These are phyloP conservation scores for Rubroboletus satanas DNA, from an alignment of 768 basidiomycete genomes.

Conservation along the genomic window DNA sequence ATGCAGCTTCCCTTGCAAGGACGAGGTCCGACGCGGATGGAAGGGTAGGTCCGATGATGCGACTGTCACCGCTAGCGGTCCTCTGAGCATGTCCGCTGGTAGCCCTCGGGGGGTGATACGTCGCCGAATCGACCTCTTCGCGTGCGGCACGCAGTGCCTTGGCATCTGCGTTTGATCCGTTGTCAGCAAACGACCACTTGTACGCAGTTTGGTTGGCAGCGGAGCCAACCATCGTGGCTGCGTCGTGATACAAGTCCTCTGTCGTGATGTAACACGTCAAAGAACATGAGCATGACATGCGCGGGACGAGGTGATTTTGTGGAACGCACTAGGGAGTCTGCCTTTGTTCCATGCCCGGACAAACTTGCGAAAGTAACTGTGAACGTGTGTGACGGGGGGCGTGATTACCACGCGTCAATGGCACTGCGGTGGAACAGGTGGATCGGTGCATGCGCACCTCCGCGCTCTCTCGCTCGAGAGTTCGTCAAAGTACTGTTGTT, in stretches of 20 bases:
- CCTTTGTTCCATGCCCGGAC: conserved; percentile 88
- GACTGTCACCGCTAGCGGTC: conserved; percentile 14
- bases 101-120: conserved; percentile 26
- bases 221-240: conserved; percentile 49
- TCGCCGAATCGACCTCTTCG: conserved; percentile 51
- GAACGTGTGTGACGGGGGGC: conserved; percentile 1
- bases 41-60: conserved; percentile 62
- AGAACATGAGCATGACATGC: neutral
- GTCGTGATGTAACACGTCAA: neutral
- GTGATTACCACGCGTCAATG: conserved; percentile 31
- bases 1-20: neutral
- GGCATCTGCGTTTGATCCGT: conserved; percentile 52
- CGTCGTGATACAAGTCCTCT: conserved; percentile 60
- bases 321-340: conserved; percentile 53
- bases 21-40: conserved; percentile 32
- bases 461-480: conserved; percentile 10
- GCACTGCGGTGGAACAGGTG: neutral
- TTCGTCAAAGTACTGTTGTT: conserved; percentile 55
- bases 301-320: too few species aligned
- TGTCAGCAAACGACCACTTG: conserved; percentile 84
- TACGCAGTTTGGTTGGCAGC: conserved; percentile 75
- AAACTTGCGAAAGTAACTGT: conserved; percentile 90
- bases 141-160: conserved; percentile 59
- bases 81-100: neutral
- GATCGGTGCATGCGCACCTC: neutral